Conservation (phyloP, 768 basidiomycete genomes). For the Candolleomyces efflorescens region DNA sequence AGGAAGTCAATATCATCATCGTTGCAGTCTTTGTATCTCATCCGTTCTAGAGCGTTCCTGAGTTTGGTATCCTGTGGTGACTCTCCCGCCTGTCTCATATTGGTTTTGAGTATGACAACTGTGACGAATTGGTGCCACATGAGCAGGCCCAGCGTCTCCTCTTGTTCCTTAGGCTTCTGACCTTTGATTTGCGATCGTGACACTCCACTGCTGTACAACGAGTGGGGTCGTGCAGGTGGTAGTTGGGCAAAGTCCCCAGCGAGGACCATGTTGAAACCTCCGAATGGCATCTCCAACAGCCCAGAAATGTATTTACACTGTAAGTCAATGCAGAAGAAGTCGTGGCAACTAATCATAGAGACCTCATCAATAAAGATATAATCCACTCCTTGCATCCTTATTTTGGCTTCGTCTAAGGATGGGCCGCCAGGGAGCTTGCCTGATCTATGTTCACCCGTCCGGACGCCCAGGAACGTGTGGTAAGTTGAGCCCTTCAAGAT, state of each 20-base stretch:
- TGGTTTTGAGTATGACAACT: constrained; percentile 29
- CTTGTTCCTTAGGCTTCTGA: constrained; percentile 10
- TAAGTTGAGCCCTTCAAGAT: constrained; percentile 20
- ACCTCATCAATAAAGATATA: constrained; percentile 40
- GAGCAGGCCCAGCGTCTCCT: constrained; percentile 19
- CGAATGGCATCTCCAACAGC: constrained; percentile 22
- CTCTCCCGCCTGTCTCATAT: constrained; percentile 27
- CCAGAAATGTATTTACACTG: constrained; percentile 15
- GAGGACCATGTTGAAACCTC: constrained; percentile 33
- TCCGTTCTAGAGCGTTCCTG: constrained; percentile 24
- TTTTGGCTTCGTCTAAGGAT: not conserved
- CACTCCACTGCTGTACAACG: not conserved
- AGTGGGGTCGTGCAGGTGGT: constrained; percentile 18
- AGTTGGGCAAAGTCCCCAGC: constrained; percentile 42
- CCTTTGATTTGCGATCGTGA: not conserved
- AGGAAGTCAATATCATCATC: constrained; percentile 20
- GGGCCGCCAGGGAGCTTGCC: not conserved
- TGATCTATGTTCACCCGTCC: not conserved
- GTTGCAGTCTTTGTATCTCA: constrained; percentile 30
- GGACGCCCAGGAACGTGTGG: constrained; percentile 20
- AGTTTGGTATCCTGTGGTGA: constrained; percentile 21
- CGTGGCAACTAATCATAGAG: constrained; percentile 32
- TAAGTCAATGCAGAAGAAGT: constrained; percentile 22
- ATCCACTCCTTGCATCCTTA: constrained; percentile 20
- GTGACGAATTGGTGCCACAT: constrained; percentile 31